phyloP scores from a whole-genome alignment of 352 stramenopile species.

The Globisporangium lucens region DNA sequence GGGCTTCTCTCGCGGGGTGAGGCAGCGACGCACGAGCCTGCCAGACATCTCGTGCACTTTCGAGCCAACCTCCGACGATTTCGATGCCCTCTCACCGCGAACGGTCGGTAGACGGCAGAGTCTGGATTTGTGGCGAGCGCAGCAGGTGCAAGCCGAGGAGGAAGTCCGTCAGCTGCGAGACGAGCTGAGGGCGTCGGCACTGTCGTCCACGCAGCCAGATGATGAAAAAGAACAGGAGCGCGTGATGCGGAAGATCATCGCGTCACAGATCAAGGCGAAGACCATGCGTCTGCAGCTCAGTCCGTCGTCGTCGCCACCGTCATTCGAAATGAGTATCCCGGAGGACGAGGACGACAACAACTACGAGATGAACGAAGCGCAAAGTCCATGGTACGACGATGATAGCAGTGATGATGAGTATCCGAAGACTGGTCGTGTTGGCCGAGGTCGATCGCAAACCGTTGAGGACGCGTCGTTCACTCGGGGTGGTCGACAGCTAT shows the following conservation, averaged over 20 bases:
- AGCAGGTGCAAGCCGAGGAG: conserved; percentile 40
- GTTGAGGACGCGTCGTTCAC: conserved; percentile 23
- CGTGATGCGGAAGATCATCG: conserved; percentile 65
- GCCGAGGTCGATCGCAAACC: conserved; percentile 22
- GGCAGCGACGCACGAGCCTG: conserved; percentile 19
- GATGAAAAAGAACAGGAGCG: conserved; percentile 48
- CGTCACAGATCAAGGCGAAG: conserved; percentile 59
- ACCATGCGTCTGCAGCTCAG: conserved; percentile 53
- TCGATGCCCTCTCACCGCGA: conserved; percentile 21
- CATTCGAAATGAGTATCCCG: conserved; percentile 26
- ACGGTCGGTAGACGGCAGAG: conserved; percentile 42
- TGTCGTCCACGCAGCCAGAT: conserved; percentile 24
- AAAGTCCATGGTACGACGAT: conserved; percentile 28
- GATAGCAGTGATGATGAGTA: conserved; percentile 13
- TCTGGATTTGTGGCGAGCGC: conserved; percentile 46
- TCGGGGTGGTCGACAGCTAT: conserved; percentile 14
- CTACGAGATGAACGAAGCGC: conserved; percentile 7
- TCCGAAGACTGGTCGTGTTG: neutral
- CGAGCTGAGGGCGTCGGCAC: conserved; percentile 49
- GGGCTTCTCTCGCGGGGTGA: conserved; percentile 1
- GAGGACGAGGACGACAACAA: conserved; percentile 30
- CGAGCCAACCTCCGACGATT: neutral
- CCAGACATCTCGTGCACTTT: conserved; percentile 13
- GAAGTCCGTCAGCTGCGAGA: conserved; percentile 44
- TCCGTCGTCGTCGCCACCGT: conserved; percentile 18